phyloP scores from a whole-genome alignment of 371 early-diverging fungal genomes.

The Mortierella sp. region DNA sequence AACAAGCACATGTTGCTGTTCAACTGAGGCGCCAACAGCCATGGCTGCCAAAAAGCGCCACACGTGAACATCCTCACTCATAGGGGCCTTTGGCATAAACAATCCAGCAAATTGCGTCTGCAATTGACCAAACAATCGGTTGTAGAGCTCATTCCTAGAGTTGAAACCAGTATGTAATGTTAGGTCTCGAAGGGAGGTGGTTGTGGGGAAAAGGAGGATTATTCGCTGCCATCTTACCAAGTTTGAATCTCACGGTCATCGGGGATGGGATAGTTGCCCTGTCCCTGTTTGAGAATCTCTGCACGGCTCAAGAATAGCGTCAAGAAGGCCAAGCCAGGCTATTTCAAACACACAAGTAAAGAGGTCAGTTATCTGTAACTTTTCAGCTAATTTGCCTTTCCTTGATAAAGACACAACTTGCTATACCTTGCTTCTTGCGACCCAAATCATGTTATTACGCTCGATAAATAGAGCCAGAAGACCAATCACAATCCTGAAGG shows the following conservation, averaged over 20 bases:
- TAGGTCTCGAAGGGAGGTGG: too few species aligned
- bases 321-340: constrained; percentile 87
- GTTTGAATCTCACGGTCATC: constrained; percentile 72
- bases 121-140: constrained; percentile 79
- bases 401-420: background rate
- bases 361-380: too few species aligned
- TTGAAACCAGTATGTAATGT: constrained; percentile 49
- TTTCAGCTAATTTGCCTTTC: too few species aligned
- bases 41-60: constrained; percentile 98
- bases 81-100: constrained; percentile 78
- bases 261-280: constrained; percentile 68
- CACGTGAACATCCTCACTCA: constrained; percentile 91
- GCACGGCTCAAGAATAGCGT: constrained; percentile 93
- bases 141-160: constrained; percentile 70
- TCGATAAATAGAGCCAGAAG: constrained; percentile 86
- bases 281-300: constrained; percentile 86
- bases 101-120: constrained; percentile 81
- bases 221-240: constrained; percentile 49
- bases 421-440: constrained; percentile 77
- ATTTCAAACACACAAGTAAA: background rate
- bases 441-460: constrained; percentile 85
- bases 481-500: constrained; percentile 82
- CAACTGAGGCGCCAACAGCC: constrained; percentile 92
- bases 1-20: constrained; percentile 93
- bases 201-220: background rate